Conservation (phyloP, 495 filamentous ascomycete species). For the Hypoxylon subgilvum region DNA sequence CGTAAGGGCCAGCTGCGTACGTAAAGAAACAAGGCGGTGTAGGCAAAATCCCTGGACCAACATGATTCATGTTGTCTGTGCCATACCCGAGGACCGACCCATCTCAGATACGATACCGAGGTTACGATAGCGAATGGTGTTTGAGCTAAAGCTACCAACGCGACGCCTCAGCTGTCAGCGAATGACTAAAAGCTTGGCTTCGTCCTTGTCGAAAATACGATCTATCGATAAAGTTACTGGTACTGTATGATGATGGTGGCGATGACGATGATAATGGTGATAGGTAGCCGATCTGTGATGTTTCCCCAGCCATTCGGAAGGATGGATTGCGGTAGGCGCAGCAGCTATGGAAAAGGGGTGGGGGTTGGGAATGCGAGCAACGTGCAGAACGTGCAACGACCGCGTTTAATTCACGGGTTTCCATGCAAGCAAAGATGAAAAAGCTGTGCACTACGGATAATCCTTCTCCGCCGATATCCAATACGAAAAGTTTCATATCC, state of each 20-base stretch:
- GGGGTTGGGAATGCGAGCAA: background rate
- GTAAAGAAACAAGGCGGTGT: conserved; percentile 28
- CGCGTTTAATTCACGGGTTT: too few species aligned
- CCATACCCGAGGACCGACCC: conserved; percentile 4
- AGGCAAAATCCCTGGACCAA: conserved; percentile 10
- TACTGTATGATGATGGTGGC: background rate
- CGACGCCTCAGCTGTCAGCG: background rate
- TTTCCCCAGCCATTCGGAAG: conserved; percentile 14
- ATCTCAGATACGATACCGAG: too few species aligned
- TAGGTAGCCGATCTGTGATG: conserved; percentile 19
- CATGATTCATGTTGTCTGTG: conserved; percentile 7
- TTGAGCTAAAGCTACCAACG: too few species aligned
- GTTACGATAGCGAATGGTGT: background rate
- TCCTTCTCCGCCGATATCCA: conserved; percentile 8
- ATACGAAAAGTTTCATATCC: conserved; percentile 29
- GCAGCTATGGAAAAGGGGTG: conserved; percentile 4
- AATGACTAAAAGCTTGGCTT: too few species aligned
- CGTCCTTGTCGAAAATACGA: too few species aligned
- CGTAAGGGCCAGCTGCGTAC: conserved; percentile 6
- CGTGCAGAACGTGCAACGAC: background rate
- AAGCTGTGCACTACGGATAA: too few species aligned
- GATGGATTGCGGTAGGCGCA: conserved; percentile 23
- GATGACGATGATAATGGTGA: too few species aligned
- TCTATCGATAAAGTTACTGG: too few species aligned
- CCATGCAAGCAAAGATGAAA: too few species aligned